Base-by-base conservation (phyloP, 75 land plant genomes). In the Ceratopteris richardii region DNA sequence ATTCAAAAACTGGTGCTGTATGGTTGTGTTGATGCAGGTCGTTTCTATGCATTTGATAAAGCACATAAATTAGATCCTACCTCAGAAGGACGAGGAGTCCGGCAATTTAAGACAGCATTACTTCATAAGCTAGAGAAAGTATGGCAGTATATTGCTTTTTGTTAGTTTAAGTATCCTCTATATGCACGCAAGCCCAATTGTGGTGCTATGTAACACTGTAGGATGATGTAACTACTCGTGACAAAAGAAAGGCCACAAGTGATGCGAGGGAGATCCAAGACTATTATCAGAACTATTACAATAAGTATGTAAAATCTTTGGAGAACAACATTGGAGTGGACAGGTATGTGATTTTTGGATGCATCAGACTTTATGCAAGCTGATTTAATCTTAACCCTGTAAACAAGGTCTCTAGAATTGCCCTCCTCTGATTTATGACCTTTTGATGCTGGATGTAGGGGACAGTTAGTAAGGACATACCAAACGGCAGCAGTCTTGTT, bases 11-110 rank as follows among this genome's bases (percentile, higher is more conserved):
- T n/a, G n/a, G n/a, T n/a, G n/a, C n/a, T n/a, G n/a, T n/a, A n/a
- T n/a, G n/a, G n/a, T n/a, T n/a, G n/a, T n/a, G n/a, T n/a, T 53
- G 5, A 6, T 46, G 50, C 79, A 92, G 97, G 97, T 50, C 92
- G 93, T n/a, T 84, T 87, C 58, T 75, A 87, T 80, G 97, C 97
- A 53, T 92, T 92, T 61, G 88, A 92, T 67, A 84, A 72, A 46
- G 86, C 88, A 12, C 92, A 92, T 67, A 72, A 61, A 28, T 54
- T 82, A 65, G 97, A 92, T 72, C 80, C 88, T n/a, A 71, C 72
- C 6, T 87, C 97, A 31, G 72, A 56, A 68, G 88, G 93, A 3
- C 81, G 92, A 46, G 92, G 97, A 42, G 88, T 92, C 71, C 82
- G 86, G 1, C 97, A 92, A 48, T 87, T 92, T 62, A 92, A 92